These are phyloP conservation scores for Pyrenophora seminiperda DNA, from an alignment of 2,329 filamentous ascomycete species.

Conservation along the genomic window DNA sequence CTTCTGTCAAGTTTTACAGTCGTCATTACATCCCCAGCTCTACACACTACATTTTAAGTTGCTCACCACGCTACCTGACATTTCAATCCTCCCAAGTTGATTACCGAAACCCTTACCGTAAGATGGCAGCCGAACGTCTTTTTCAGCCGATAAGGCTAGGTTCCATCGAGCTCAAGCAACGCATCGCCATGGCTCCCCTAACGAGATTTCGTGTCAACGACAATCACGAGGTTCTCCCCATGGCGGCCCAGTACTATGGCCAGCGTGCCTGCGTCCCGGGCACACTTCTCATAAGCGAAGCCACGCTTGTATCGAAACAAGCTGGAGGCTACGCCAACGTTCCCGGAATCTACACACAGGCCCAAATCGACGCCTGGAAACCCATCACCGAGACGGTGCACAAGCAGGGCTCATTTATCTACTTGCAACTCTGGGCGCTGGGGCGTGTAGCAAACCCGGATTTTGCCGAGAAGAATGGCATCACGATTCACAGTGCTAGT, in stretches of 20 bases:
- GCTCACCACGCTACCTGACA: background rate
- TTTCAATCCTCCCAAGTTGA: background rate
- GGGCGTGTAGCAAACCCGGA: conserved; percentile 59
- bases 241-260: conserved; percentile 58
- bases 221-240: conserved; percentile 53
- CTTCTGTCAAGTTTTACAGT: too few species aligned
- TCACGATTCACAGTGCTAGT: conserved; percentile 42
- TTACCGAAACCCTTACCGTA: conserved; percentile 3
- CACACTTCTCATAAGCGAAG: conserved; percentile 65
- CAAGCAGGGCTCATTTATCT: conserved; percentile 64
- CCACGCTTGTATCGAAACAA: conserved; percentile 56
- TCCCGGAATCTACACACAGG: conserved; percentile 62
- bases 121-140: conserved; percentile 38
- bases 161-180: conserved; percentile 40
- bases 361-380: conserved; percentile 61
- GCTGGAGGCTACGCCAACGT: conserved; percentile 58
- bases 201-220: conserved; percentile 53
- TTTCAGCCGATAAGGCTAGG: conserved; percentile 47
- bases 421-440: conserved; percentile 65
- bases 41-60: too few species aligned
- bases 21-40: too few species aligned
- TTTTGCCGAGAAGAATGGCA: conserved; percentile 44
- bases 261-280: conserved; percentile 60
- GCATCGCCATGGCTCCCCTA: conserved; percentile 45
- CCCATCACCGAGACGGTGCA: conserved; percentile 67